Evolutionary conservation across 176 grass and related monocot species (phyloP).

Genomic region (Neostapfia colusana): DNA sequence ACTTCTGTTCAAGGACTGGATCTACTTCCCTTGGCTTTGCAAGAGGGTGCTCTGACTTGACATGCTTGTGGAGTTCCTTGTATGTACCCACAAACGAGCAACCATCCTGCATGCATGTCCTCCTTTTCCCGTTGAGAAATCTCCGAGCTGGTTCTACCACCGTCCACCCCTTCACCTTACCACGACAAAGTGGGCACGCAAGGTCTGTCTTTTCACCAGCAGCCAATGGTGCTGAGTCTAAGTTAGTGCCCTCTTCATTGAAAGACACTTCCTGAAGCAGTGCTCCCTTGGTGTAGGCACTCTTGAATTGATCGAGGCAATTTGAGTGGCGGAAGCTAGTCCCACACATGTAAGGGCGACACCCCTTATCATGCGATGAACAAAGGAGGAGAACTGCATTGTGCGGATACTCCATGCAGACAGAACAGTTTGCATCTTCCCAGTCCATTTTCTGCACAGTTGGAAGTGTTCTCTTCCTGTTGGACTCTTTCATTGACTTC

Average conservation of each 20-base stretch:
- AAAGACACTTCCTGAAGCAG: constrained; percentile 47
- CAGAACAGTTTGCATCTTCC: constrained; percentile 93
- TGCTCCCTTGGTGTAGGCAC: constrained; percentile 76
- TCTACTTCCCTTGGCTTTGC: constrained; percentile 81
- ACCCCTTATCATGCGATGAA: constrained; percentile 96
- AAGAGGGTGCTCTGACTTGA: constrained; percentile 75
- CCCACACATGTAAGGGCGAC: constrained; percentile 95
- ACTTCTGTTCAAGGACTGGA: constrained; percentile 78
- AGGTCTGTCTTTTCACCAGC: constrained; percentile 64
- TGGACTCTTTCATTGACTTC: constrained; percentile 54
- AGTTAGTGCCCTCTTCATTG: constrained; percentile 22
- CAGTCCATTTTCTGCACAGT: constrained; percentile 73
- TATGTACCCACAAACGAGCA: constrained; percentile 86
- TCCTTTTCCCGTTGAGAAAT: constrained; percentile 80
- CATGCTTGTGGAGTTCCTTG: constrained; percentile 89
- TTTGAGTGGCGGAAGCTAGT: constrained; percentile 88
- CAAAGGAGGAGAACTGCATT: constrained; percentile 96
- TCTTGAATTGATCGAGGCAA: constrained; percentile 96
- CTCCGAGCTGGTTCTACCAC: constrained; percentile 82
- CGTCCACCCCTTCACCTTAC: constrained; percentile 95
- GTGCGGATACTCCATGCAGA: constrained; percentile 98
- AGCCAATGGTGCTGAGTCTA: constrained; percentile 28
- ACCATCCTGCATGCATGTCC: constrained; percentile 90
- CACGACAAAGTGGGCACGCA: constrained; percentile 87
- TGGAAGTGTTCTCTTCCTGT: constrained; percentile 54